Conservation (phyloP, 768 basidiomycete genomes). For the Boletales sp. region DNA sequence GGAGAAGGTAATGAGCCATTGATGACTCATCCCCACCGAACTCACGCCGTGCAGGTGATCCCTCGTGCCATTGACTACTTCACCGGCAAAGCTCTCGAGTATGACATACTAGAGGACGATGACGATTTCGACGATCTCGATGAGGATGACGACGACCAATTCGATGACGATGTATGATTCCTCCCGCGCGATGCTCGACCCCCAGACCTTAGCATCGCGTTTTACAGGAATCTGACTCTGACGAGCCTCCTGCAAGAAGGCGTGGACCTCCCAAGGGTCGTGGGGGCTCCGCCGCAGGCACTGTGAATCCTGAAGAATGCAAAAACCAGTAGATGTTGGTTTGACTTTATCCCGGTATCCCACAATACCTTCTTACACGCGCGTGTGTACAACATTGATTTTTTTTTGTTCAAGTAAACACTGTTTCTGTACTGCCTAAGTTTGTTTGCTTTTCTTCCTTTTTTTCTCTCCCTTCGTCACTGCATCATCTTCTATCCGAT, state of each 20-base stretch:
- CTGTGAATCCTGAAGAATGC: conserved; percentile 76
- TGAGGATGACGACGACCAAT: conserved; percentile 47
- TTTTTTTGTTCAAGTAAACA: conserved; percentile 12
- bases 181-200: conserved; percentile 13
- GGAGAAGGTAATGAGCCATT: conserved; percentile 66
- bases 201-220: conserved; percentile 14
- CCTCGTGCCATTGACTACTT: conserved; percentile 97
- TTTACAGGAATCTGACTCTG: conserved; percentile 64
- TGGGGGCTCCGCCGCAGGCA: conserved; percentile 38
- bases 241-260: conserved; percentile 59
- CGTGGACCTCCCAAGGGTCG: conserved; percentile 59
- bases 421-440: conserved; percentile 10
- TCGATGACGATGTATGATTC: conserved; percentile 56
- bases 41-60: conserved; percentile 59
- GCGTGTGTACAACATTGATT: conserved; percentile 13
- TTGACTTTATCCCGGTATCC: conserved; percentile 8
- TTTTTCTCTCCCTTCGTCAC: background rate
- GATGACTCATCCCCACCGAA: background rate
- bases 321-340: conserved; percentile 70
- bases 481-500: background rate
- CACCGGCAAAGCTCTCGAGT: conserved; percentile 92
- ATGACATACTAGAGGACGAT: conserved; percentile 57
- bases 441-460: background rate
- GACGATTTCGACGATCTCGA: conserved; percentile 60
- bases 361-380: conserved; percentile 17